Conservation (phyloP, 2,329 filamentous ascomycete species). For the Ascochyta koolunga region DNA sequence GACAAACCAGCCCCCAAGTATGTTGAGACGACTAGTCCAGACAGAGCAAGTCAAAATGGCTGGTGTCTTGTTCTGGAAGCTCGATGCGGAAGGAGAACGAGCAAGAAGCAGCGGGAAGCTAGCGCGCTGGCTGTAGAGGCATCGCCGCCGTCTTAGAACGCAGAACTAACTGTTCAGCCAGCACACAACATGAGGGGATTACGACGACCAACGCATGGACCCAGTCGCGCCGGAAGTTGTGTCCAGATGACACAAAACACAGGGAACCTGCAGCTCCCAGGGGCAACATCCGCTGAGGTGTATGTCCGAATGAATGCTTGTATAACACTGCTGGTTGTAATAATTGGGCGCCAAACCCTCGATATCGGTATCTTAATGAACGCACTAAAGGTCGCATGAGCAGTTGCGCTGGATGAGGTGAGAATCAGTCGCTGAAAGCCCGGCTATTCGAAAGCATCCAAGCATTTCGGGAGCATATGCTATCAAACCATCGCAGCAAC, state of each 20-base stretch:
- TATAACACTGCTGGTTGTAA: slow-evolving; percentile 1
- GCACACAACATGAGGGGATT: slow-evolving; percentile 22
- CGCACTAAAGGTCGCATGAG: slow-evolving; percentile 24
- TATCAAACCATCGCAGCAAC: slow-evolving; percentile 37
- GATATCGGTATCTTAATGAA: slow-evolving; percentile 24
- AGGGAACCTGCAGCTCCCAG: slow-evolving; percentile 40
- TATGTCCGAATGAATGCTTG: not conserved
- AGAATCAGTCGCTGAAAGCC: slow-evolving; percentile 17
- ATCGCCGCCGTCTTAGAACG: slow-evolving; percentile 16
- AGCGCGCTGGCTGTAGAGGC: slow-evolving; percentile 14
- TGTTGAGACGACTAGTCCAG: slow-evolving; percentile 2
- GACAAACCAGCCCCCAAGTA: not conserved
- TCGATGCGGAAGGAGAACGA: not conserved
- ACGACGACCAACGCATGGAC: slow-evolving; percentile 32
- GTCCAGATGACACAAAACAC: slow-evolving; percentile 43
- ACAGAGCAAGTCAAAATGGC: not conserved
- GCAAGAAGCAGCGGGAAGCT: slow-evolving; percentile 5
- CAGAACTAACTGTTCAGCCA: slow-evolving; percentile 15
- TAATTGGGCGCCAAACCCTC: slow-evolving; percentile 28
- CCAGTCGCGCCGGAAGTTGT: slow-evolving; percentile 34
- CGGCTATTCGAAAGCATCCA: slow-evolving; percentile 17
- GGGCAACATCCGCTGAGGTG: slow-evolving; percentile 20
- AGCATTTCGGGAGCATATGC: slow-evolving; percentile 20
- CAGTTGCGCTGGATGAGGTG: slow-evolving; percentile 13
- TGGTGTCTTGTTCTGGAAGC: slow-evolving; percentile 5